Percentiles rank a stretch among this genome's conserved stretches.
Evolutionary conservation across 2,329 filamentous ascomycete species (phyloP).

Genomic region (Ceratocystis alfenasii): DNA sequence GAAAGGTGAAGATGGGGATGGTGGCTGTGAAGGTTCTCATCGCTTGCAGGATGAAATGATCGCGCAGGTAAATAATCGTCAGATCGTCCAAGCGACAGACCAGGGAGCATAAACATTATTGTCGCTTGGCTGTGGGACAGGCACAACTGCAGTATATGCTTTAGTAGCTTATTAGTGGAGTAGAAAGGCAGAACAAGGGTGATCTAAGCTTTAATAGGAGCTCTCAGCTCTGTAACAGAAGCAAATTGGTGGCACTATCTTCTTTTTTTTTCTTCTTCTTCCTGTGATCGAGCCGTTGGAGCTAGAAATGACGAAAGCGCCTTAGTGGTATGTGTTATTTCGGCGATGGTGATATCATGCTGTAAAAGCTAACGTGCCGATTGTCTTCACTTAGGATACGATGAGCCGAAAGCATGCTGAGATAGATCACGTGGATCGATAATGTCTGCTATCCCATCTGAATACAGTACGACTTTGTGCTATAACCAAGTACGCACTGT

Average conservation of each 20-base stretch:
- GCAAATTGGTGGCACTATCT: neutral
- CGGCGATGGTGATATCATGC: neutral
- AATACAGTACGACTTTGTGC: neutral
- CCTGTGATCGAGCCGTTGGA: neutral
- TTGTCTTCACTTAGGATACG: neutral
- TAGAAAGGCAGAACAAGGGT: conserved; percentile 1
- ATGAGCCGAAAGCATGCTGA: neutral
- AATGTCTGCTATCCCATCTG: neutral
- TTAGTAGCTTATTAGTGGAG: neutral
- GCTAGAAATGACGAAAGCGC: neutral
- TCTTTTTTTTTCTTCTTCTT: neutral
- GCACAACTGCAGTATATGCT: neutral
- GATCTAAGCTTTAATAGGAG: neutral
- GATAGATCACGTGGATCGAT: neutral
- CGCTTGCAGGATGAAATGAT: conserved; percentile 4
- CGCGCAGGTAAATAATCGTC: conserved; percentile 7
- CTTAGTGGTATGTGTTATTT: neutral
- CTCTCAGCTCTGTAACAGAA: neutral
- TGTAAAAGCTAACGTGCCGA: neutral
- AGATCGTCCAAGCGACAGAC: conserved; percentile 6
- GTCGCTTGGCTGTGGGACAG: neutral
- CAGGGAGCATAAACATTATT: conserved; percentile 14
- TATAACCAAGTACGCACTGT: neutral
- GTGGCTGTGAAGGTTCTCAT: neutral
- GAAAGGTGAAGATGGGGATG: neutral